phyloP scores from a whole-genome alignment of 257 asterid genomes.

The Knoxia roxburghii region DNA sequence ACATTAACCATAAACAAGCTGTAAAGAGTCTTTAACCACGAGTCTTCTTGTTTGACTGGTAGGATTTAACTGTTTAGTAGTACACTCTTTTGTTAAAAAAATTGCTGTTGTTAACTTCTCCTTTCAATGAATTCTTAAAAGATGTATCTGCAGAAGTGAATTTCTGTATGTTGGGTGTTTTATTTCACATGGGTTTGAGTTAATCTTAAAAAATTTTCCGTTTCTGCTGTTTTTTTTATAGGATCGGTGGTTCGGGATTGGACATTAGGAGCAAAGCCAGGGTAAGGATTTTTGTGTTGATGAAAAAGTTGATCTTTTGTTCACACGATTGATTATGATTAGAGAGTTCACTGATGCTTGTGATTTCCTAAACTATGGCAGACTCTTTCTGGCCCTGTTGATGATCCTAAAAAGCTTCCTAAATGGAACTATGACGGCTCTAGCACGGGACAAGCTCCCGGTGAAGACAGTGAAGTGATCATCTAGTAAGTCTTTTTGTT shows the following conservation, averaged over 20 bases:
- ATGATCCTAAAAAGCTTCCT: constrained; percentile 72
- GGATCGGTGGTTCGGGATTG: constrained; percentile 96
- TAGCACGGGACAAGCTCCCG: constrained; percentile 94
- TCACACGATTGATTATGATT: background rate
- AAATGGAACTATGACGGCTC: constrained; percentile 97
- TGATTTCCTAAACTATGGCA: constrained; percentile 17
- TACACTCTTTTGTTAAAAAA: too few species aligned
- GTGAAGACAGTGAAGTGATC: constrained; percentile 94
- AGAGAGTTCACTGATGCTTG: background rate
- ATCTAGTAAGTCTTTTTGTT: constrained; percentile 45
- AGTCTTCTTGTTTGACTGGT: background rate
- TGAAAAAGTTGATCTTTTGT: background rate
- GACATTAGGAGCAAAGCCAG: constrained; percentile 92
- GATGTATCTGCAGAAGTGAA: background rate
- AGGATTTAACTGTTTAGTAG: too few species aligned
- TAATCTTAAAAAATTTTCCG: background rate
- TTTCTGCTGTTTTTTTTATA: constrained; percentile 21
- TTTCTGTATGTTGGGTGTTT: background rate
- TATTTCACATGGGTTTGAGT: background rate
- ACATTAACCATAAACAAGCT: background rate
- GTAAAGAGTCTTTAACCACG: too few species aligned
- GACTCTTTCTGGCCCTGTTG: constrained; percentile 66
- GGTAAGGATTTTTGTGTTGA: constrained; percentile 30
- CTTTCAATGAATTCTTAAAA: background rate
- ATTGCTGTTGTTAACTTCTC: background rate